A percentile compares a stretch with the other conserved stretches of the same genome.
These are phyloP conservation scores for Pharus latifolius DNA, from an alignment of 176 grass and related monocot genomes.

Conservation along the genomic window DNA sequence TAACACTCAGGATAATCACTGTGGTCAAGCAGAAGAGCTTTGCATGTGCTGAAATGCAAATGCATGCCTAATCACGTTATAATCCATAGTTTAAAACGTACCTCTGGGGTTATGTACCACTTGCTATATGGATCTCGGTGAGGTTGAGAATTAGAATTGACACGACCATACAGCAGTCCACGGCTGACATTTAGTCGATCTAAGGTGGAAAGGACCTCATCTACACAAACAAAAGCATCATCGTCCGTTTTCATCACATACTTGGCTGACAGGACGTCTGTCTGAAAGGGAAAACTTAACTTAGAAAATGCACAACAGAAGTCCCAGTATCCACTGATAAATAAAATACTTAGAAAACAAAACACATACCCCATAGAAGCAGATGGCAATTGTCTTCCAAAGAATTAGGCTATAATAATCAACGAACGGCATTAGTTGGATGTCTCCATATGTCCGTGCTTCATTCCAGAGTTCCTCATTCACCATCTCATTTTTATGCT, in stretches of 20 bases:
- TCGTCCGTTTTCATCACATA: conserved; percentile 99
- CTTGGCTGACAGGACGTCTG: conserved; percentile 69
- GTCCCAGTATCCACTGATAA: background rate
- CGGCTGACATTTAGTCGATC: conserved; percentile 48
- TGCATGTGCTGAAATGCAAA: background rate
- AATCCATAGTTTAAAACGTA: conserved; percentile 19
- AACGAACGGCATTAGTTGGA: conserved; percentile 98
- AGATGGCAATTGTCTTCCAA: conserved; percentile 97
- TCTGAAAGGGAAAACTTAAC: conserved; percentile 32
- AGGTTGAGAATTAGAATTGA: conserved; percentile 89
- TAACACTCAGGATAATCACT: background rate
- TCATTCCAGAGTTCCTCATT: conserved; percentile 97
- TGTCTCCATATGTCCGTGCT: conserved; percentile 81
- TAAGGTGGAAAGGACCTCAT: conserved; percentile 76
- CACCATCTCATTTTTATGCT: conserved; percentile 95
- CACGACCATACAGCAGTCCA: conserved; percentile 72
- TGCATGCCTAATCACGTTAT: background rate
- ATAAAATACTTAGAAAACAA: background rate
- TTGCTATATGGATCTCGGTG: conserved; percentile 95
- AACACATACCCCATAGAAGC: conserved; percentile 78
- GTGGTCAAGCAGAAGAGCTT: background rate
- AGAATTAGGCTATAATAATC: conserved; percentile 98
- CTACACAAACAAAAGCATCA: conserved; percentile 97
- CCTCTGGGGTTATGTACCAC: conserved; percentile 89
- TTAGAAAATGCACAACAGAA: conserved; percentile 12